Evolutionary conservation across 2,329 filamentous ascomycete species (phyloP).

Genomic region (Monosporascus ibericus): DNA sequence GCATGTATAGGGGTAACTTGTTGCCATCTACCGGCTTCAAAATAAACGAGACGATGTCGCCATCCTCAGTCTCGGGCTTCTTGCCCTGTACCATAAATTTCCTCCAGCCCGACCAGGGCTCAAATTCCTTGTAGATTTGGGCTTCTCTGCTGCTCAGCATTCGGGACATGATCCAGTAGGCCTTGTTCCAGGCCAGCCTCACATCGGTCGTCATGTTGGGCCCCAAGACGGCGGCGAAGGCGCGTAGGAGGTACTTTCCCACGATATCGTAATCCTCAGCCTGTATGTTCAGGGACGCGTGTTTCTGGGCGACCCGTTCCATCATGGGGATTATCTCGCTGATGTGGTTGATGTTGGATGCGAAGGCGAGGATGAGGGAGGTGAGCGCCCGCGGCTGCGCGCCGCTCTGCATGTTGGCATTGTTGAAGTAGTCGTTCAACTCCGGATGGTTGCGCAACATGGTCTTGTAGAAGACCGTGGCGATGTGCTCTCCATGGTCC

Average conservation of each 20-base stretch:
- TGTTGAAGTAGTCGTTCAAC: constrained; percentile 67
- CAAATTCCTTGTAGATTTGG: constrained; percentile 54
- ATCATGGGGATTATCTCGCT: constrained; percentile 47
- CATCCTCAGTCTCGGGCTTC: constrained; percentile 50
- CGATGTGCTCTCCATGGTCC: constrained; percentile 62
- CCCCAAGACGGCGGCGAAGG: constrained; percentile 62
- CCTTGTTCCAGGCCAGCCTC: constrained; percentile 61
- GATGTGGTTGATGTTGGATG: constrained; percentile 61
- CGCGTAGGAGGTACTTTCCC: constrained; percentile 60
- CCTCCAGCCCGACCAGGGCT: constrained; percentile 62
- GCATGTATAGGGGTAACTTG: constrained; percentile 56
- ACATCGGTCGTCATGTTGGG: constrained; percentile 59
- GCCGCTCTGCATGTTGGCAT: constrained; percentile 55
- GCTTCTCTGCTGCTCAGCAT: constrained; percentile 64
- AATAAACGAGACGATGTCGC: constrained; percentile 66
- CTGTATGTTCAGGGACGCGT: constrained; percentile 62
- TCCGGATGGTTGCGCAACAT: constrained; percentile 60
- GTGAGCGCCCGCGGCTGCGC: constrained; percentile 58
- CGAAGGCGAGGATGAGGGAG: constrained; percentile 62
- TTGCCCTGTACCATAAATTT: constrained; percentile 61
- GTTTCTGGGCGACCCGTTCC: constrained; percentile 62
- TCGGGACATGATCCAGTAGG: constrained; percentile 68
- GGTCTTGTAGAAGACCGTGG: constrained; percentile 65
- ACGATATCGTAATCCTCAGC: constrained; percentile 67
- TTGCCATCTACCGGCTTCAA: constrained; percentile 56